Evolutionary conservation across 345 rosid genomes (phyloP).

Genomic region (Eutrema yunnanense): DNA sequence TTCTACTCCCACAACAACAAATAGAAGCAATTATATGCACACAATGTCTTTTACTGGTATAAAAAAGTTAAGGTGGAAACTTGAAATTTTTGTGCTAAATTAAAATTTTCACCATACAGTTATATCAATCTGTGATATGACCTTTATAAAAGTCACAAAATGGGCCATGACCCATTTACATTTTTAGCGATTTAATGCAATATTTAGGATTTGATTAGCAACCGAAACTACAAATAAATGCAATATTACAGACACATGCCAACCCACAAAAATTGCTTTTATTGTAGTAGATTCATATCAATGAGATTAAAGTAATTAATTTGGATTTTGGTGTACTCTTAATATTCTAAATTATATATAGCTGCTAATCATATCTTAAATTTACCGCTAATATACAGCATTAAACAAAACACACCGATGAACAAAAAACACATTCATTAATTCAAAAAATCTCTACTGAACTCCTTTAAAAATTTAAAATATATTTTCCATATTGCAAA

Average conservation of each 20-base stretch:
- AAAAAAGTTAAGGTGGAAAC: not conserved
- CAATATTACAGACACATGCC: not conserved
- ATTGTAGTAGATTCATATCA: not conserved
- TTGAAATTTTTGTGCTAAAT: not conserved
- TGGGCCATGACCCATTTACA: not conserved
- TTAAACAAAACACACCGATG: not conserved
- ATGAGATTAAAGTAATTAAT: not conserved
- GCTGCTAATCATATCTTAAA: no score
- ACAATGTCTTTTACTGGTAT: not conserved
- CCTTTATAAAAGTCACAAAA: not conserved
- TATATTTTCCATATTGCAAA: no score
- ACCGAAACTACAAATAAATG: not conserved
- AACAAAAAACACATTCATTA: not conserved
- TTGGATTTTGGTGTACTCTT: not conserved
- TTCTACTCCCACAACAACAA: no score
- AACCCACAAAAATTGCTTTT: not conserved
- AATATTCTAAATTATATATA: no score
- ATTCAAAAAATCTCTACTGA: not conserved
- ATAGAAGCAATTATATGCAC: not conserved
- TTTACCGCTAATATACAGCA: not conserved
- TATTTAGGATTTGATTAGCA: not conserved
- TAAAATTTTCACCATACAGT: not conserved
- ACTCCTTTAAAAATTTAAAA: not conserved
- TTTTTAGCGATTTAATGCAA: not conserved
- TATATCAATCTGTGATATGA: not conserved